Conservation (phyloP, 331 rosid species). For the Rosa hybrid region DNA sequence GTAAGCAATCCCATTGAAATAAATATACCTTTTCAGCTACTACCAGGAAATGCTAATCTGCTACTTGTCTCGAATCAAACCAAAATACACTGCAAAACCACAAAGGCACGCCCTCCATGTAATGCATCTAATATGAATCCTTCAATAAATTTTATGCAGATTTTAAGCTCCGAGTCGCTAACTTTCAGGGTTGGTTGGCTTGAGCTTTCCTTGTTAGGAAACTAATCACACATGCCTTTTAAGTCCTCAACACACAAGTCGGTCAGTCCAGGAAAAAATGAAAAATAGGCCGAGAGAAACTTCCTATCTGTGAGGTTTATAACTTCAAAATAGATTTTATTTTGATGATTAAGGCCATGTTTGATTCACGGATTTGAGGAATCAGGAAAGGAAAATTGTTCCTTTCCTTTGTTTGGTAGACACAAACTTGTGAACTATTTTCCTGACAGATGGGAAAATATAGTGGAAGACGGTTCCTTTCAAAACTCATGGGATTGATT, state of each 20-base stretch:
- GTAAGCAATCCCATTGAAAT: slow-evolving; percentile 20
- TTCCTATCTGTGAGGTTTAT: background rate
- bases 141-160: background rate
- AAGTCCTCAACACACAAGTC: background rate
- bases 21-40: background rate
- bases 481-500: too few species aligned
- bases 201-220: background rate
- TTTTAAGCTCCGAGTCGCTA: background rate
- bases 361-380: too few species aligned
- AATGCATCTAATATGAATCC: background rate
- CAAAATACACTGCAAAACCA: background rate
- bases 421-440: too few species aligned
- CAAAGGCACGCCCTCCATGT: background rate
- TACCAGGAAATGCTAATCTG: background rate
- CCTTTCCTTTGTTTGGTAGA: too few species aligned
- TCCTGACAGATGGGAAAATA: too few species aligned
- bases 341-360: background rate
- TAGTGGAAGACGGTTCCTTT: too few species aligned
- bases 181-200: background rate
- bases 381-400: too few species aligned
- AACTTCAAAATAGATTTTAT: too few species aligned
- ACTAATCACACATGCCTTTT: background rate
- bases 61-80: background rate
- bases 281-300: background rate
- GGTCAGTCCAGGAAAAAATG: background rate